phyloP scores from a whole-genome alignment of 768 basidiomycete genomes.

The Tylopilus subfusipes region DNA sequence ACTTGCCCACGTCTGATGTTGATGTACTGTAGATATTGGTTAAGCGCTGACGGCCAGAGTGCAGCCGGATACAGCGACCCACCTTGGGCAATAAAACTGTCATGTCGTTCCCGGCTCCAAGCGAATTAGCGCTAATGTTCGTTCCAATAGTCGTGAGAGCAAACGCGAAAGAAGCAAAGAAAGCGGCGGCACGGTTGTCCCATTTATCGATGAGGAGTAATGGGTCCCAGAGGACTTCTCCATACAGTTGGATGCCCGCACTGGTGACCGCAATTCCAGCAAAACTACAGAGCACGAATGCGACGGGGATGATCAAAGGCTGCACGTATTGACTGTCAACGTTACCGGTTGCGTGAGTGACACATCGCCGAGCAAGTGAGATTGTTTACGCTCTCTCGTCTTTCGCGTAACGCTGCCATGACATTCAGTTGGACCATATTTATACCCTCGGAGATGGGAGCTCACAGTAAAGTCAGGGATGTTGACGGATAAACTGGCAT shows the following conservation, averaged over 20 bases:
- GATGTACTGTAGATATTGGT: slow-evolving; percentile 33
- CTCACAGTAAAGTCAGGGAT: slow-evolving; percentile 79
- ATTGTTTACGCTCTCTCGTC: slow-evolving; percentile 37
- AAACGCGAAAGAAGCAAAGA: slow-evolving; percentile 78
- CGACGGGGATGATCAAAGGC: slow-evolving; percentile 67
- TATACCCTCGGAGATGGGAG: not conserved
- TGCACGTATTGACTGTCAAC: slow-evolving; percentile 65
- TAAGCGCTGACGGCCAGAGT: not conserved
- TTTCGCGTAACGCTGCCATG: slow-evolving; percentile 64
- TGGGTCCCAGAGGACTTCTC: slow-evolving; percentile 52
- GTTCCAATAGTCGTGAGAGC: slow-evolving; percentile 35
- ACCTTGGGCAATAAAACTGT: slow-evolving; percentile 70
- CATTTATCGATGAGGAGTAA: slow-evolving; percentile 71
- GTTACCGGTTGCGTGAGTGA: slow-evolving; percentile 5
- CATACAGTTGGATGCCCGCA: slow-evolving; percentile 62
- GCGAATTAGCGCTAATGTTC: slow-evolving; percentile 59
- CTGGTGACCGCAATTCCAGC: slow-evolving; percentile 79
- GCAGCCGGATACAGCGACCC: slow-evolving; percentile 22
- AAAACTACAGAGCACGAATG: slow-evolving; percentile 76
- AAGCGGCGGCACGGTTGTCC: slow-evolving; percentile 82
- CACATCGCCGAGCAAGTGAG: not conserved
- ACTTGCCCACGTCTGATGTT: slow-evolving; percentile 79
- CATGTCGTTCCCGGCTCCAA: slow-evolving; percentile 80
- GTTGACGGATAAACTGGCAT: slow-evolving; percentile 70
- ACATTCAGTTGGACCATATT: not conserved